These are phyloP conservation scores for Globisporangium megalacanthum DNA, from an alignment of 352 stramenopile genomes.

Conservation along the genomic window DNA sequence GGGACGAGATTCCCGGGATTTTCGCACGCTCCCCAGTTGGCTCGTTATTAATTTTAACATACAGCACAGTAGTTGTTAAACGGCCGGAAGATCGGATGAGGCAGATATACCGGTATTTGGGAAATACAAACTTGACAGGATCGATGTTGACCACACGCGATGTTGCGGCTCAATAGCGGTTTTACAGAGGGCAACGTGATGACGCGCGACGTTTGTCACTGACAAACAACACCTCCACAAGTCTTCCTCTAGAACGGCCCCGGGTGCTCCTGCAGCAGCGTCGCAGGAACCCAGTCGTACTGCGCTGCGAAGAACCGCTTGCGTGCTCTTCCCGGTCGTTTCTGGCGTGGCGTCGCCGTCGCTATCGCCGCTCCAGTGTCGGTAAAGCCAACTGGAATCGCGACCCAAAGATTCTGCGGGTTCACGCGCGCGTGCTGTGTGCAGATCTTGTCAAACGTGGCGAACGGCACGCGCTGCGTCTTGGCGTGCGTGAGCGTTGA, in stretches of 20 bases:
- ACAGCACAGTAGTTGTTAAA: too few species aligned
- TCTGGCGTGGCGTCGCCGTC: constrained; percentile 9
- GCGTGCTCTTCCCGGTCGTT: constrained; percentile 10
- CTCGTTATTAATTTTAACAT: too few species aligned
- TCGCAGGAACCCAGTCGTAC: constrained; percentile 58
- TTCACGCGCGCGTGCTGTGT: constrained; percentile 38
- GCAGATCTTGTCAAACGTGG: constrained; percentile 45
- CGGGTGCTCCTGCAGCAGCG: constrained; percentile 22
- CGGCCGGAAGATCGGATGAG: too few species aligned
- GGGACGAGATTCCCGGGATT: too few species aligned
- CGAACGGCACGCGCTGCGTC: constrained; percentile 35
- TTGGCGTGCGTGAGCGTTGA: constrained; percentile 26
- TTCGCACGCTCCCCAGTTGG: too few species aligned
- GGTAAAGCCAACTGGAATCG: constrained; percentile 33
- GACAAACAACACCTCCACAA: not conserved
- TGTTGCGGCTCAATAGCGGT: too few species aligned
- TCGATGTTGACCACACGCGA: too few species aligned
- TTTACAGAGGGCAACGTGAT: too few species aligned
- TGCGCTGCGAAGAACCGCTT: constrained; percentile 25
- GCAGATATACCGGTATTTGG: too few species aligned
- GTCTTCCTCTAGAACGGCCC: not conserved
- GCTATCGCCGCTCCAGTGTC: constrained; percentile 6
- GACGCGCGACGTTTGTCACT: too few species aligned
- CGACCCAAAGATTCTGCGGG: constrained; percentile 52
- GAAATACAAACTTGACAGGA: too few species aligned